Evolutionary conservation across 2,329 filamentous ascomycete genomes (phyloP).

Genomic region (Sporothrix luriei): DNA sequence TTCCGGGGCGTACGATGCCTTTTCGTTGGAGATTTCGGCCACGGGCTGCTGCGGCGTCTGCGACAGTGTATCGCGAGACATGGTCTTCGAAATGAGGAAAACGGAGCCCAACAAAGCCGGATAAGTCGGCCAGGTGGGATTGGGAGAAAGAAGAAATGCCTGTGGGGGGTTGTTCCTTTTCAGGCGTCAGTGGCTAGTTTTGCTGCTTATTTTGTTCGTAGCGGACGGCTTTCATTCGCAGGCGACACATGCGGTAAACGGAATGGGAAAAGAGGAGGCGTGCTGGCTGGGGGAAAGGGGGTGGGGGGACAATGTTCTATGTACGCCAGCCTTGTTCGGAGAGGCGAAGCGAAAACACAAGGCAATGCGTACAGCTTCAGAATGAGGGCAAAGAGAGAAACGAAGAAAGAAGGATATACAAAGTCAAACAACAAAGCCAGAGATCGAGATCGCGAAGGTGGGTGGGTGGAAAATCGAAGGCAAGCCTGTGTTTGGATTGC

Average conservation of each 20-base stretch:
- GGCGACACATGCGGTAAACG: neutral
- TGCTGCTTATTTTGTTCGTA: constrained; percentile 9
- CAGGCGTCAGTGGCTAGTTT: constrained; percentile 27
- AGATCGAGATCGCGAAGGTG: neutral
- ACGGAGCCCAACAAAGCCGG: constrained; percentile 30
- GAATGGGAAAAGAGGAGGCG: constrained; percentile 17
- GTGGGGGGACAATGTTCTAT: constrained; percentile 15
- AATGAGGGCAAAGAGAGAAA: neutral
- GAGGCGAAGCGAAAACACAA: neutral
- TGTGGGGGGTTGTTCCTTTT: constrained; percentile 22
- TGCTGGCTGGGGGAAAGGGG: constrained; percentile 1
- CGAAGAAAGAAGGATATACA: neutral
- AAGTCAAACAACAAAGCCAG: neutral
- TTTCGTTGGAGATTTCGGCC: constrained; percentile 50
- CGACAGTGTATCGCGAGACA: constrained; percentile 44
- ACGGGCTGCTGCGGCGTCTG: constrained; percentile 41
- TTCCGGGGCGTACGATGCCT: constrained; percentile 48
- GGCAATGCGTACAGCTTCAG: neutral
- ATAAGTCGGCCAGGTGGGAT: constrained; percentile 23
- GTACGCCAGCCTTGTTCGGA: constrained; percentile 22
- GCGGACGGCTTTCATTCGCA: neutral
- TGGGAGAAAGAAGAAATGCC: neutral
- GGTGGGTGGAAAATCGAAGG: neutral
- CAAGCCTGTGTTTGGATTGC: neutral
- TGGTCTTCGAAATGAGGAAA: constrained; percentile 32